phyloP scores from a whole-genome alignment of 257 asterid genomes.

The Capsicum chinense region DNA sequence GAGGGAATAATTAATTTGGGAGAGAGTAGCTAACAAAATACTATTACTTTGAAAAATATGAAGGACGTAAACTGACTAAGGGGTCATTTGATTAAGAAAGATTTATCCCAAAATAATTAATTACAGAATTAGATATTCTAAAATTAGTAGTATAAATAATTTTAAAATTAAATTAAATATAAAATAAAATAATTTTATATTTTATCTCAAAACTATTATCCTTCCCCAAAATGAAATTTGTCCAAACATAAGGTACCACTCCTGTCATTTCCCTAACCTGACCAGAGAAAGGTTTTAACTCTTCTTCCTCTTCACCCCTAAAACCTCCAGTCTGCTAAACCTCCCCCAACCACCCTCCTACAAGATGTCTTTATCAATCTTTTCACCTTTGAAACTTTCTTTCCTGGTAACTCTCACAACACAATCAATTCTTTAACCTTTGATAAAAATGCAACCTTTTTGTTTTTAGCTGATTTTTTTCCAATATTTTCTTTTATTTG shows the following conservation, averaged over 20 bases:
- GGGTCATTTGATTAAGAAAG: no score
- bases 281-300: background rate
- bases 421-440: background rate
- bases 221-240: background rate
- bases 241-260: background rate
- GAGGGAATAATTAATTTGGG: no score
- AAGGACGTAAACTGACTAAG: background rate
- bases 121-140: no score
- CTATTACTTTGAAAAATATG: no score
- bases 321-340: slow-evolving; percentile 9
- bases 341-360: background rate
- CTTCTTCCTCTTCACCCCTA: background rate
- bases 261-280: background rate
- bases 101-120: no score
- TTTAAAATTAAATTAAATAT: no score
- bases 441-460: background rate
- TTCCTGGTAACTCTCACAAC: slow-evolving; percentile 46
- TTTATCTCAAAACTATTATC: background rate
- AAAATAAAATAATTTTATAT: no score
- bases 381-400: slow-evolving; percentile 41
- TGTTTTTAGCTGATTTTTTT: slow-evolving; percentile 5
- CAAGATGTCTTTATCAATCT: background rate
- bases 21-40: no score
- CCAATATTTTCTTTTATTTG: background rate
- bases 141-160: no score